phyloP scores from a whole-genome alignment of 208 protist species.

The Trypanosoma conorhini region DNA sequence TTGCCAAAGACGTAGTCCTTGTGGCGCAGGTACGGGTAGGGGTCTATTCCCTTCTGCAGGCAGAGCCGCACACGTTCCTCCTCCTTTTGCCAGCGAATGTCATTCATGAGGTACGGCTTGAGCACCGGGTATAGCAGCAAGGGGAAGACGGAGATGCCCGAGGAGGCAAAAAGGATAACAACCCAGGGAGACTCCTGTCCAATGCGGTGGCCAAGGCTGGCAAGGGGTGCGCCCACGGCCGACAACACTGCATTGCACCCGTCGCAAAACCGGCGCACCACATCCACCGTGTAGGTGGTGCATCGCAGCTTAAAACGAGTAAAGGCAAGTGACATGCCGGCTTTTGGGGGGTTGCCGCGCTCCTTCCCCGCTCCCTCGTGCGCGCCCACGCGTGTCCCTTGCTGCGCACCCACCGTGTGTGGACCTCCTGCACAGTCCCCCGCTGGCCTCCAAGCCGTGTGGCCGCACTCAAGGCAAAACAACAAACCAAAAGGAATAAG shows the following conservation, averaged over 20 bases:
- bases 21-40: conserved; percentile 85
- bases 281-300: conserved; percentile 54
- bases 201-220: conserved; percentile 42
- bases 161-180: conserved; percentile 45
- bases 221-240: conserved; percentile 43
- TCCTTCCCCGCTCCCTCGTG: background rate
- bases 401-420: no score
- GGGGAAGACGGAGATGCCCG: conserved; percentile 46
- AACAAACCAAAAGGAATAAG: conserved; percentile 5
- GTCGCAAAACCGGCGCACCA: conserved; percentile 68
- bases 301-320: conserved; percentile 74
- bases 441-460: background rate
- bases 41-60: conserved; percentile 91
- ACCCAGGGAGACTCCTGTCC: conserved; percentile 80
- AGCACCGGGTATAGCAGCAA: conserved; percentile 65
- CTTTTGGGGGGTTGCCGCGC: background rate
- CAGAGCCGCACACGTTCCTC: conserved; percentile 87
- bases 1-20: conserved; percentile 88
- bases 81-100: conserved; percentile 52
- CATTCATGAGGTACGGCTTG: conserved; percentile 57
- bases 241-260: conserved; percentile 54
- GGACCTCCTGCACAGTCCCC: background rate
- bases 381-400: background rate
- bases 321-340: conserved; percentile 60
- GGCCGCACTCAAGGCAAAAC: background rate